Evolutionary conservation across 2,329 filamentous ascomycete species (phyloP).

Genomic region (Talaromyces sp.): DNA sequence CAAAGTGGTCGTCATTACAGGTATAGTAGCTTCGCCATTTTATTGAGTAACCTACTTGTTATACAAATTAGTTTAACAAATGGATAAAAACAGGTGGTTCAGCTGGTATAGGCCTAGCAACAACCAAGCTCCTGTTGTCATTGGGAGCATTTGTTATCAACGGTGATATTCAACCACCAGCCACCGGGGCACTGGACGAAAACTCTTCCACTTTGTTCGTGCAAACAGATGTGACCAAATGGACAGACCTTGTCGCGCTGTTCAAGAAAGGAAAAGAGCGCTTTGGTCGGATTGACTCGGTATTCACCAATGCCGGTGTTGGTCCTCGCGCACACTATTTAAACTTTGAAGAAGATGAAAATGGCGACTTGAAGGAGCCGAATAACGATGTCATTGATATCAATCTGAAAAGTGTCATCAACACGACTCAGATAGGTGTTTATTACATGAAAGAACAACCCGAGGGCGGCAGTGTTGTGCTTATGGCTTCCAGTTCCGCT

Average conservation of each 20-base stretch:
- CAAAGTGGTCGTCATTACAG: slow-evolving; percentile 51
- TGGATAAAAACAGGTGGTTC: slow-evolving; percentile 42
- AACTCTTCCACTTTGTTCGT: slow-evolving; percentile 36
- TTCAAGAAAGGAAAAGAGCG: slow-evolving; percentile 47
- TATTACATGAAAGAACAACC: slow-evolving; percentile 47
- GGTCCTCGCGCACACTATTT: slow-evolving; percentile 44
- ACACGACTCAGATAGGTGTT: slow-evolving; percentile 46
- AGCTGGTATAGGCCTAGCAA: slow-evolving; percentile 57
- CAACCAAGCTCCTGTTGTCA: slow-evolving; percentile 47
- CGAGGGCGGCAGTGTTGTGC: slow-evolving; percentile 49
- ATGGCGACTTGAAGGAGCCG: slow-evolving; percentile 47
- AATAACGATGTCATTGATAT: slow-evolving; percentile 42
- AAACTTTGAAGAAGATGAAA: slow-evolving; percentile 42
- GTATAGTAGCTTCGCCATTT: slow-evolving; percentile 22
- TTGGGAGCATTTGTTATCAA: slow-evolving; percentile 52
- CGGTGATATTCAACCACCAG: slow-evolving; percentile 46
- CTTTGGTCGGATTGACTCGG: slow-evolving; percentile 41
- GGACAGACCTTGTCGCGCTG: slow-evolving; percentile 46
- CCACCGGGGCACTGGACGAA: slow-evolving; percentile 7
- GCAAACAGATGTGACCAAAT: slow-evolving; percentile 45
- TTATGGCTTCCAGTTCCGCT: slow-evolving; percentile 48
- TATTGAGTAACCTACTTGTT: not conserved
- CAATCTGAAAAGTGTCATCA: slow-evolving; percentile 46
- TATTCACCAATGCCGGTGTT: slow-evolving; percentile 54
- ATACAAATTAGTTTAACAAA: not conserved